Evolutionary conservation across 495 filamentous ascomycete species (phyloP).

Genomic region (Hypoxylon crocopeplum): DNA sequence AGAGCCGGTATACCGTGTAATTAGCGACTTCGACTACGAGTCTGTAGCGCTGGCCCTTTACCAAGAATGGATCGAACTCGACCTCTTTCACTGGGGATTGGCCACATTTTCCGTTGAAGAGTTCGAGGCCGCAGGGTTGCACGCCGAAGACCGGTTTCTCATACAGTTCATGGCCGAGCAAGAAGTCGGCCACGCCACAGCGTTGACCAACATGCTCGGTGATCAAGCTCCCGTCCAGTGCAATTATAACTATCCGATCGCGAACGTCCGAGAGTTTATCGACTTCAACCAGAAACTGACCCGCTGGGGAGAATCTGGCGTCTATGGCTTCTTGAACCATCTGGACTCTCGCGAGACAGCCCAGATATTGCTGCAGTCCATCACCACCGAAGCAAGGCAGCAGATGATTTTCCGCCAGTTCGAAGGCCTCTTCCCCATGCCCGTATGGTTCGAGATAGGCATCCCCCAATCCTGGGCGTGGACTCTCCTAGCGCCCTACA

Average conservation of each 20-base stretch:
- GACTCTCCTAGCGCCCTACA: conserved; percentile 84
- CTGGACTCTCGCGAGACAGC: conserved; percentile 78
- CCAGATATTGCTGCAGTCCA: conserved; percentile 74
- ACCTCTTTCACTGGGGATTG: conserved; percentile 84
- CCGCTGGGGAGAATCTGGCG: conserved; percentile 80
- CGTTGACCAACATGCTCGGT: conserved; percentile 84
- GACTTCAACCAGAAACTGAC: conserved; percentile 90
- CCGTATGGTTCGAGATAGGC: conserved; percentile 82
- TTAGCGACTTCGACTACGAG: conserved; percentile 78
- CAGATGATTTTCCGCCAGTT: conserved; percentile 91
- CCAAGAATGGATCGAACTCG: conserved; percentile 88
- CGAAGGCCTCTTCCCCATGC: conserved; percentile 82
- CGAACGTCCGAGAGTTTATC: conserved; percentile 77
- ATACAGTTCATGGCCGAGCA: conserved; percentile 88
- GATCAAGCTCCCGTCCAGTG: conserved; percentile 75
- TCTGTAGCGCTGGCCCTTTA: conserved; percentile 75
- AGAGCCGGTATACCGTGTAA: conserved; percentile 71
- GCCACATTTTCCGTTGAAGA: conserved; percentile 72
- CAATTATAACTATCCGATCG: conserved; percentile 82
- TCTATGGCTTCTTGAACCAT: conserved; percentile 84
- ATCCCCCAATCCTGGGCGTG: conserved; percentile 88
- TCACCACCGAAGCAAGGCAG: conserved; percentile 86
- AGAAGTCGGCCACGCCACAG: conserved; percentile 79
- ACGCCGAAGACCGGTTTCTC: conserved; percentile 69
- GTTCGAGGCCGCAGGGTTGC: conserved; percentile 72